Evolutionary conservation across 1,284 basidiomycete genomes (phyloP).

Genomic region (Porodaedalea pini): DNA sequence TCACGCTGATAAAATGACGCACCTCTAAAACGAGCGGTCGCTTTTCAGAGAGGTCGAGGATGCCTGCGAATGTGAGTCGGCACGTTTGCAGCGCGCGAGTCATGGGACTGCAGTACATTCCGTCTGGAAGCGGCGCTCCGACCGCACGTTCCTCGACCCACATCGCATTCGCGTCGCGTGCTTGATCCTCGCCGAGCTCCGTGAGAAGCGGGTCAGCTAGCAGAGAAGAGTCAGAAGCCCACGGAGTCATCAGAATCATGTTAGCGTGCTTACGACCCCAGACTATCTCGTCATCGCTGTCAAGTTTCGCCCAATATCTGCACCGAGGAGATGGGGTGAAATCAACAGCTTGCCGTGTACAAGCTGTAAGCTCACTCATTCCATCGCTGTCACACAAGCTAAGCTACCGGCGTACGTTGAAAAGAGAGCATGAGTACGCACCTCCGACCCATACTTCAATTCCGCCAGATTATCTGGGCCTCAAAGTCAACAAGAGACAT

Average conservation of each 20-base stretch:
- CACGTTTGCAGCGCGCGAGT: constrained; percentile 70
- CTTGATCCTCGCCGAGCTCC: constrained; percentile 61
- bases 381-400: constrained; percentile 41
- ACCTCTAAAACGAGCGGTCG: constrained; percentile 32
- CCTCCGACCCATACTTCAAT: constrained; percentile 63
- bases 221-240: background rate
- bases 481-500: constrained; percentile 4
- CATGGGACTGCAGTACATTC: constrained; percentile 70
- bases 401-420: background rate
- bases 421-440: constrained; percentile 5
- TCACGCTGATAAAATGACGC: constrained; percentile 5
- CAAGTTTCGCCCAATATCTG: constrained; percentile 64
- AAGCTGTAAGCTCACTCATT: constrained; percentile 41
- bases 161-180: constrained; percentile 45
- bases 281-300: constrained; percentile 65
- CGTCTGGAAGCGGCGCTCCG: constrained; percentile 58
- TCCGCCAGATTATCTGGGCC: constrained; percentile 73
- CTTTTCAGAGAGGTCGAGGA: constrained; percentile 28
- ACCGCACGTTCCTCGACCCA: constrained; percentile 56
- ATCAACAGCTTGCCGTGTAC: background rate
- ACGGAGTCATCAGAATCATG: background rate
- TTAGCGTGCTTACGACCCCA: constrained; percentile 68
- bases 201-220: constrained; percentile 77
- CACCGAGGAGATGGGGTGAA: constrained; percentile 25
- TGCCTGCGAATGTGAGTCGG: constrained; percentile 56